Conservation (phyloP, 2,329 filamentous ascomycete genomes). For the Aspergillus caelatus region DNA sequence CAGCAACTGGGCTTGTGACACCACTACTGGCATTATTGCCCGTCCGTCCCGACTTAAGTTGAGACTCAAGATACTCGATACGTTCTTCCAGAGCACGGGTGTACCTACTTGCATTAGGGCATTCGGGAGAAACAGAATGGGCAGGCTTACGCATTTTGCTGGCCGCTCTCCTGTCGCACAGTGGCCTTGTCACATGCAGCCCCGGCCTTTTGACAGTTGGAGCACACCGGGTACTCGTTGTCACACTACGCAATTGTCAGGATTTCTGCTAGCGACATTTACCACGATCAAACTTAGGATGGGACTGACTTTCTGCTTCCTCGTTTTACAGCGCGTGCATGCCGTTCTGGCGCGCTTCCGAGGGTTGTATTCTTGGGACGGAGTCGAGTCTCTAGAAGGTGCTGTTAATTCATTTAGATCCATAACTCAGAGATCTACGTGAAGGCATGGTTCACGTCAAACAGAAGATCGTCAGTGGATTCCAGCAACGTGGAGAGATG, state of each 20-base stretch:
- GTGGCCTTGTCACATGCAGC: conserved; percentile 47
- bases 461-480: background rate
- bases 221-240: conserved; percentile 49
- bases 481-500: background rate
- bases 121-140: background rate
- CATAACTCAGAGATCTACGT: conserved; percentile 10
- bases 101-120: conserved; percentile 34
- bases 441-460: conserved; percentile 6
- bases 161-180: conserved; percentile 42
- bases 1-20: conserved; percentile 21
- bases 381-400: conserved; percentile 27
- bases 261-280: background rate
- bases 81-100: conserved; percentile 48
- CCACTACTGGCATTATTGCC: conserved; percentile 19
- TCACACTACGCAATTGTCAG: conserved; percentile 40
- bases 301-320: conserved; percentile 47
- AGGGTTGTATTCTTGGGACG: conserved; percentile 41
- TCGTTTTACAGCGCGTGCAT: conserved; percentile 50
- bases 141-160: conserved; percentile 38
- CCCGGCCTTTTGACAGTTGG: conserved; percentile 49
- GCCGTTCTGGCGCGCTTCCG: conserved; percentile 50
- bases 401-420: conserved; percentile 24
- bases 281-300: background rate
- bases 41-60: conserved; percentile 24
- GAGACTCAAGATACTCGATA: conserved; percentile 45